A percentile compares a stretch with the other conserved stretches of the same genome.
phyloP scores from a whole-genome alignment of 108 stramenopile species.

The Cyclostephanos tholiformis region DNA sequence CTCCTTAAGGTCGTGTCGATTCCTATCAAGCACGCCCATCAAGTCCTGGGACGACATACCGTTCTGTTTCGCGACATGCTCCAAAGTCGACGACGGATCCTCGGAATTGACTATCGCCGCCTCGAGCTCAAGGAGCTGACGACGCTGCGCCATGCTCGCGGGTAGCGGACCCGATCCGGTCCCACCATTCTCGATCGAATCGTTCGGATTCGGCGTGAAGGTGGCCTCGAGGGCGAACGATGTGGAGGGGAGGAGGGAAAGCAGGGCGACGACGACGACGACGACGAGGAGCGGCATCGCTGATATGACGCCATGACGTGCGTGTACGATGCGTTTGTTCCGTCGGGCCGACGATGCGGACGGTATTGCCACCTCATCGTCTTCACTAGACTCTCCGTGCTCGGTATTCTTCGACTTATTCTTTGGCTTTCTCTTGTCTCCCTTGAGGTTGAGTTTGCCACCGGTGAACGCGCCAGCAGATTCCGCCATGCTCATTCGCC shows the following conservation, averaged over 20 bases:
- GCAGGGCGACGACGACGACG: constrained; percentile 5
- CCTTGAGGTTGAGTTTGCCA: constrained; percentile 42
- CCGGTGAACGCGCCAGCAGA: constrained; percentile 23
- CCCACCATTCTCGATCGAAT: constrained; percentile 38
- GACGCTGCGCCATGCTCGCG: constrained; percentile 53
- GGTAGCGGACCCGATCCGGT: constrained; percentile 60
- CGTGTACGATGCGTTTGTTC: background rate
- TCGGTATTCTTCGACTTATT: constrained; percentile 30
- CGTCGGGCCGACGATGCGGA: no score
- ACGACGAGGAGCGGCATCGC: constrained; percentile 8
- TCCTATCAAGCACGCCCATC: constrained; percentile 63
- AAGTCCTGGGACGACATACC: constrained; percentile 63
- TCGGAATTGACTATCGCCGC: constrained; percentile 63
- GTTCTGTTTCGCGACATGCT: constrained; percentile 68
- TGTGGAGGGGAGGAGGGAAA: background rate
- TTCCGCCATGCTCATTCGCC: constrained; percentile 26
- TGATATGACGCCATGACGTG: background rate
- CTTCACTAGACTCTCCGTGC: constrained; percentile 15
- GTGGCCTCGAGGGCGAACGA: constrained; percentile 42
- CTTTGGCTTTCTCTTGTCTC: constrained; percentile 34
- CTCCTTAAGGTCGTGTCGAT: constrained; percentile 59
- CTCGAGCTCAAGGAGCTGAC: constrained; percentile 73
- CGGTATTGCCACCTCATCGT: background rate
- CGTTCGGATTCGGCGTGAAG: constrained; percentile 48
- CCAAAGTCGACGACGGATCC: constrained; percentile 70